phyloP scores from a whole-genome alignment of 2,329 filamentous ascomycete species.

The Grosmannia clavigera region DNA sequence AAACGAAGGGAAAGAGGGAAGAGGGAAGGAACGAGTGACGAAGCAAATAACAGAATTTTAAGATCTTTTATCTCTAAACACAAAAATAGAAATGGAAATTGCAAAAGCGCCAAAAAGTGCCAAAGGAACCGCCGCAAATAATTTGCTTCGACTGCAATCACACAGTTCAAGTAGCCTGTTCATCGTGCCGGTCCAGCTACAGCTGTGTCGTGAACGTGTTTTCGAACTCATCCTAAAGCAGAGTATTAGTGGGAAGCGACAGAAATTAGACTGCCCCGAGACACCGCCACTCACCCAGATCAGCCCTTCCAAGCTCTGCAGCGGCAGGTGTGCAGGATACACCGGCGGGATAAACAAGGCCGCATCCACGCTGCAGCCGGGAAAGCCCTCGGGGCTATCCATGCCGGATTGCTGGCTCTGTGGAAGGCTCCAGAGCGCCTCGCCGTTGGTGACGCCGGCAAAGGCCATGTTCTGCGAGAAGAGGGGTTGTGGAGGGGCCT shows the following conservation, averaged over 20 bases:
- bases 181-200: too few species aligned
- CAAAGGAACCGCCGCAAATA: too few species aligned
- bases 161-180: too few species aligned
- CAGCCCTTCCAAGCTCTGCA: not conserved
- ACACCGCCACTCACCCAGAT: not conserved
- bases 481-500: not conserved
- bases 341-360: not conserved
- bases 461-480: slow-evolving; percentile 25
- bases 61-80: not conserved
- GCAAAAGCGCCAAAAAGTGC: too few species aligned
- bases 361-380: not conserved
- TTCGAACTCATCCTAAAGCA: not conserved
- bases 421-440: slow-evolving; percentile 30
- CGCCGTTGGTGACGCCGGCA: slow-evolving; percentile 34
- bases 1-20: not conserved
- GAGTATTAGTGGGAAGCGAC: not conserved
- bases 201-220: not conserved
- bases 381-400: slow-evolving; percentile 26
- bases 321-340: not conserved
- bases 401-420: slow-evolving; percentile 21
- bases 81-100: too few species aligned
- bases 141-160: too few species aligned
- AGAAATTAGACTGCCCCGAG: too few species aligned
- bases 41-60: not conserved
- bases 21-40: not conserved